Base-by-base conservation (phyloP, 192 early-diverging fungal species). In the Linnemannia exigua region DNA sequence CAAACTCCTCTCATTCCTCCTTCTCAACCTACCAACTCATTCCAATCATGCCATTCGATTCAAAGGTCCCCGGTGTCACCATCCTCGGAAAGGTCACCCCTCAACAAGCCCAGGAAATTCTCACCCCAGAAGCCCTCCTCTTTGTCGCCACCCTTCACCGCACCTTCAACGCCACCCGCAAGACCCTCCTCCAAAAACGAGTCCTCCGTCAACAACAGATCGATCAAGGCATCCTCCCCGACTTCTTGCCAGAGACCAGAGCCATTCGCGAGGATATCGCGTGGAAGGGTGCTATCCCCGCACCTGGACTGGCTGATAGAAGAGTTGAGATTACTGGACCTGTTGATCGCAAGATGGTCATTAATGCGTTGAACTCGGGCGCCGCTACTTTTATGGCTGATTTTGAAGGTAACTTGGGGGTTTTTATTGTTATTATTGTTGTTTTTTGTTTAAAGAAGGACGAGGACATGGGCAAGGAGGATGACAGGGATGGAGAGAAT, bases 271-370 rank as follows among this genome's bases (percentile, higher is more conserved):
- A 95, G 67, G 95, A 98, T 89, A 90, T 94, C 67, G 94, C 94
- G 37, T 99, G 98, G 98, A 93, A 92, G 74, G 98, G 94, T n/a
- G 97, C 98, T 47, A 80, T 87, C 46, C 98, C 98, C 77, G 97
- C 96, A 25, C 98, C 97, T 8, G 97, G 97, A 9, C 89, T 99
- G 47, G 90, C 93, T 20, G 97, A 99, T 89, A 94, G 98, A 68
- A 93, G 98, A 67, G 97, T 98, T 74, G 98, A 99, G 90, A 99
- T 99, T 90, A 99, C 98, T 41, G 98, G 98, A 44, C 98, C 98
- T 25, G 97, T 98, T 41, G 97, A 98, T 90, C 94, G 98, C 85
- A 99, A 99, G 90, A 99, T 99, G 98, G 97, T 99, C 85, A 99
- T 99, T 90, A 99, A 99, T 81, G 98, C 98, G 58, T 93, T 99